Conservation (phyloP, 2,329 filamentous ascomycete genomes). For the Aurifilum marmelostoma region DNA sequence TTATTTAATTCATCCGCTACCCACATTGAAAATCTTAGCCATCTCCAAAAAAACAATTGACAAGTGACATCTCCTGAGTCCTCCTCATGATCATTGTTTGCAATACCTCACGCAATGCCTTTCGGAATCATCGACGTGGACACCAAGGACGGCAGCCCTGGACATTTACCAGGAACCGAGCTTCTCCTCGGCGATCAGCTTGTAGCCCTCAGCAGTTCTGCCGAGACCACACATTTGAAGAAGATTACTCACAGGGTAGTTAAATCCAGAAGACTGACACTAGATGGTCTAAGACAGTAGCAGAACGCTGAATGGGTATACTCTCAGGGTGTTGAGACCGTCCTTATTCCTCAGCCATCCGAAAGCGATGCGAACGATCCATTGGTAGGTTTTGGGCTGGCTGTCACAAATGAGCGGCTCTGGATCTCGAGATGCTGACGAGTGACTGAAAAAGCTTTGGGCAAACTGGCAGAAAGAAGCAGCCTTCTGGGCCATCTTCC, state of each 20-base stretch:
- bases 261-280: not conserved
- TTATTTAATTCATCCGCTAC: constrained; percentile 17
- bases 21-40: not conserved
- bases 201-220: not conserved
- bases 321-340: constrained; percentile 29
- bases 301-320: not conserved
- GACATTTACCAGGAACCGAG: constrained; percentile 35
- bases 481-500: constrained; percentile 31
- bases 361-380: constrained; percentile 30
- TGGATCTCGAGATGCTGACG: not conserved
- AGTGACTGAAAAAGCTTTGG: constrained; percentile 28
- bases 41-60: too few relatives aligned
- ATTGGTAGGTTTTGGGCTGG: constrained; percentile 20
- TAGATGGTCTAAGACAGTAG: not conserved
- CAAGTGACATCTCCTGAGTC: too few relatives aligned
- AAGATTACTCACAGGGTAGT: constrained; percentile 25
- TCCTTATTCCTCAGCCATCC: constrained; percentile 30
- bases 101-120: constrained; percentile 31
- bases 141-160: constrained; percentile 20
- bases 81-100: too few relatives aligned
- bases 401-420: not conserved
- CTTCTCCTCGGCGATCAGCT: constrained; percentile 32
- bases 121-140: constrained; percentile 36
- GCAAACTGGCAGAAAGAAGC: constrained; percentile 32
- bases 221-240: constrained; percentile 17